Percentiles rank a stretch among this genome's conserved stretches.
These are phyloP conservation scores for Chaetomium sp. DNA, from an alignment of 2,329 filamentous ascomycete species.

Conservation along the genomic window DNA sequence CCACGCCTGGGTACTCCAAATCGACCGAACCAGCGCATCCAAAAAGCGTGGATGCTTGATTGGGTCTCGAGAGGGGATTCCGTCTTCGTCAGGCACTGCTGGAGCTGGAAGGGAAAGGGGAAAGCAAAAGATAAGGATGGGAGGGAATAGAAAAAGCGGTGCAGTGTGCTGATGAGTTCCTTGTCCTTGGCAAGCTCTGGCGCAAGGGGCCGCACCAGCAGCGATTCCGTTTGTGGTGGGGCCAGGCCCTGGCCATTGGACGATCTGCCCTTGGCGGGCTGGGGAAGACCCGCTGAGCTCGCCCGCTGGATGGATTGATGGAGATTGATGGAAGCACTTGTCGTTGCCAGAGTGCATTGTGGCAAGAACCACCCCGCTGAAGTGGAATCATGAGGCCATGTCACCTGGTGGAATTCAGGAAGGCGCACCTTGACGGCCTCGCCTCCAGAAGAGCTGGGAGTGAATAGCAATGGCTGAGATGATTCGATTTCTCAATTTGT, in stretches of 20 bases:
- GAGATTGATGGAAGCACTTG: too few species aligned
- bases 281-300: slow-evolving; percentile 5
- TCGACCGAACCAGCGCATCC: neutral
- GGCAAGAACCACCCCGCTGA: too few species aligned
- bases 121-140: neutral
- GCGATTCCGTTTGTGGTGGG: slow-evolving; percentile 10
- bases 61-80: neutral
- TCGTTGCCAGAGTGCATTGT: too few species aligned
- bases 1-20: neutral
- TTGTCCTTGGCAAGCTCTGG: slow-evolving; percentile 6
- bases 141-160: neutral
- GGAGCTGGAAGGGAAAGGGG: neutral
- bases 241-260: neutral
- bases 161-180: neutral
- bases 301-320: neutral
- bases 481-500: too few species aligned
- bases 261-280: neutral
- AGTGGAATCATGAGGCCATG: too few species aligned
- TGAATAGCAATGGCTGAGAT: too few species aligned
- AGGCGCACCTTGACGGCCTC: too few species aligned
- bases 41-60: slow-evolving; percentile 2
- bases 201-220: slow-evolving; percentile 3
- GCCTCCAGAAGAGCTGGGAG: too few species aligned
- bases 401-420: too few species aligned
- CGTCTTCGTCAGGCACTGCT: neutral